Evolutionary conservation across 768 basidiomycete genomes (phyloP), one percentile per base, ranked within the genome.

Genomic region (Hypsizygus marmoreus): DNA sequence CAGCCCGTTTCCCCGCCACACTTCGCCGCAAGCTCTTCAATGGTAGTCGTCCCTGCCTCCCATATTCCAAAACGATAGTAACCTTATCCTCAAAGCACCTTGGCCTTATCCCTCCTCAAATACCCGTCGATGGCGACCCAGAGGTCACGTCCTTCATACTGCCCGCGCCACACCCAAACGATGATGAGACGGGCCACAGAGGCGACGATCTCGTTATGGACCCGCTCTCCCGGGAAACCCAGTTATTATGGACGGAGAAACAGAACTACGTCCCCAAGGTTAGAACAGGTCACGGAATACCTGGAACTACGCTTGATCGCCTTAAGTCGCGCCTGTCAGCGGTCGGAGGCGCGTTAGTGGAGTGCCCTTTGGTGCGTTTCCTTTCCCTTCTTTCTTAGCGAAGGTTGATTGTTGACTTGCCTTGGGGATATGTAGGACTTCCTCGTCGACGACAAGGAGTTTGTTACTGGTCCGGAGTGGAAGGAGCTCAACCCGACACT

Each of bases 21-120:
- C 75, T 97, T 34, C 81, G 95, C 24, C 80, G 94, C 40, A 82
- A 84, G 61, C 73, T 97, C 34, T 95, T 82, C 76, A 78, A 83
- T 64, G 89, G 91, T 90, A 40, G 53, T 51, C 33, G 8, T 66
- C 47, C 30, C 45, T 31, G 8, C 16, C 19, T n/a, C n/a, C n/a
- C n/a, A n/a, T n/a, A n/a, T n/a, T n/a, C n/a, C n/a, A n/a, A n/a
- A n/a, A 19, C 23, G 9, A 40, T 56, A 29, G 54, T 48, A 13
- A 44, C 49, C 9, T 28, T 28, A 25, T 23, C 12, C 30, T 14
- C 63, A 90, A 91, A 95, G 67, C 87, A 95, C 59, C 78, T 95
- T 37, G 93, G 93, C 23, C 81, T 98, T 34, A 84, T 95, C 24
- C 71, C 73, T 12, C 88, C 93, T 3, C 92, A 97, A 65, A 54